Base-by-base conservation (phyloP, 352 stramenopile species). In the Pythium folliculosum region DNA sequence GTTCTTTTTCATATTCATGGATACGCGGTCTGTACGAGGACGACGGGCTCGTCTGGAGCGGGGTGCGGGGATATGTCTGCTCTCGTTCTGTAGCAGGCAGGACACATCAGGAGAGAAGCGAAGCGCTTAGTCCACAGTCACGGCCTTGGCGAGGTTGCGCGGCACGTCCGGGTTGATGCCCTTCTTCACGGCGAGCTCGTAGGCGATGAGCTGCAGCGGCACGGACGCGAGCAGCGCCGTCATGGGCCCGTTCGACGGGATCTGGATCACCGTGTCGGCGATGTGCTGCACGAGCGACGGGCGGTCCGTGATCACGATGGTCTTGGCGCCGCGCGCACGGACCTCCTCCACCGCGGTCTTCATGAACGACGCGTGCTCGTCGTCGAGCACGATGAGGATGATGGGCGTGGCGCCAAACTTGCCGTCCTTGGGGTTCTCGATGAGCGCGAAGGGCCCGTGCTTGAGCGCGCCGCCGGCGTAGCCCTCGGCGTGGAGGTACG, bases 251-350 rank as follows among this genome's bases (percentile, higher is more conserved):
- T 99, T 99, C 40, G 87, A 91, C n/a, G 97, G 97, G 68, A 99
- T 99, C 45, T 88, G 76, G 49, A 99, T 85, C 65, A 99, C 91
- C 30, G 94, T 92, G 73, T 99, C 89, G 40, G 84, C 77, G 58
- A 99, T 83, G 75, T 96, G 96, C 47, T 96, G 67, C 51, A 96
- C 97, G 68, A 99, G 90, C 21, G 84, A 77, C 17, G 90, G 77
- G 65, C 99, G 98, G 79, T 99, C 97, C 0, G 97, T 99, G 77
- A 99, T 99, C 57, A 99, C 90, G 65, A 99, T 98, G 37, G 99
- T 90, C 69, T 99, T 86, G 17, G 96, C 97, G 45, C 96, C 94
- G 44, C 97, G 86, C 17, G 97, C 97, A 52, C 97, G 97, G 47
- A 99, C 97, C 69, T 99, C 97, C 69, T 98, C 91, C 10, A 94